phyloP scores from a whole-genome alignment of 2,329 filamentous ascomycete genomes.

The Stagonosporopsis tanaceti region DNA sequence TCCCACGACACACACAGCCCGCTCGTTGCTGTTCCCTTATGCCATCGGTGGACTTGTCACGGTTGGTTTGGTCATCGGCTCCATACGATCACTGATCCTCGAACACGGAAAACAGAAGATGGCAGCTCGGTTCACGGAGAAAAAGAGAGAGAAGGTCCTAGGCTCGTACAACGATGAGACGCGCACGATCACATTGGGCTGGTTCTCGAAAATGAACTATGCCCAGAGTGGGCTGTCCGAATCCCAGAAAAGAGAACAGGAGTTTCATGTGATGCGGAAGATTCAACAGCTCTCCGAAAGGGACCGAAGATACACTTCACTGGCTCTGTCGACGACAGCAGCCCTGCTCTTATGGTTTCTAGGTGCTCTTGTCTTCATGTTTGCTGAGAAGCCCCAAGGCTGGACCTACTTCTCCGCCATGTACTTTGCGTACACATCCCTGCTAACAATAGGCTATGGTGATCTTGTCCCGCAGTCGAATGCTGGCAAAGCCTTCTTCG shows the following conservation, averaged over 20 bases:
- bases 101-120: slow-evolving; percentile 62
- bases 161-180: slow-evolving; percentile 49
- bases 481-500: slow-evolving; percentile 63
- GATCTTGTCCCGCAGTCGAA: slow-evolving; percentile 58
- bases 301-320: slow-evolving; percentile 51
- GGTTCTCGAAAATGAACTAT: slow-evolving; percentile 52
- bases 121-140: slow-evolving; percentile 59
- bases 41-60: slow-evolving; percentile 64
- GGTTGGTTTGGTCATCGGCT: slow-evolving; percentile 64
- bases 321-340: slow-evolving; percentile 50
- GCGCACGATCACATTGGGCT: slow-evolving; percentile 54
- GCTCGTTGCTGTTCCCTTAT: slow-evolving; percentile 62
- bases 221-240: slow-evolving; percentile 51
- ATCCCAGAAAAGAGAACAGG: slow-evolving; percentile 55
- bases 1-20: slow-evolving; percentile 59
- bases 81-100: slow-evolving; percentile 59
- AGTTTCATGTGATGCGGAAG: slow-evolving; percentile 56
- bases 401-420: slow-evolving; percentile 63
- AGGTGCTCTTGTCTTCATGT: slow-evolving; percentile 60
- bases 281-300: slow-evolving; percentile 49
- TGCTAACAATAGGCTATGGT: slow-evolving; percentile 65
- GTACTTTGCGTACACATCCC: slow-evolving; percentile 62
- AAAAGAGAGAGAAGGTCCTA: slow-evolving; percentile 55
- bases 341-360: slow-evolving; percentile 55
- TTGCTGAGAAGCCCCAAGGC: slow-evolving; percentile 54